Evolutionary conservation across 805 yeast species (phyloP).

Genomic region (Clavispora asparagi): DNA sequence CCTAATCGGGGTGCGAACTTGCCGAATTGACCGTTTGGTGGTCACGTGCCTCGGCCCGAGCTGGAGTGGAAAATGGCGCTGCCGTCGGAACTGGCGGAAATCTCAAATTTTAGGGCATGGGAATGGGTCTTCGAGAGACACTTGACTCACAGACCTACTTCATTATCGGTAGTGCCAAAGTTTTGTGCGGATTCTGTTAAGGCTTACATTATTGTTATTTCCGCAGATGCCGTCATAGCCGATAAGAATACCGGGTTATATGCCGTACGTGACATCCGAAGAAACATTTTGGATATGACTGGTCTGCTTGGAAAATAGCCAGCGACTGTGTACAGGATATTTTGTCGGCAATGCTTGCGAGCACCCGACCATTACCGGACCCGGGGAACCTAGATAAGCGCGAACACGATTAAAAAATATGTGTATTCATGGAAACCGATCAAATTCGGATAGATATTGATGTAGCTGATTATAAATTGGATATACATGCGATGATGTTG

Average conservation of each 20-base stretch:
- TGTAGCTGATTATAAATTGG: background rate
- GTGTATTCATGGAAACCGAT: no score
- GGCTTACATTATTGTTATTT: background rate
- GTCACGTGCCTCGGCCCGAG: conserved; percentile 4
- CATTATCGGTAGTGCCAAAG: no score
- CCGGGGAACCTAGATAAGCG: no score
- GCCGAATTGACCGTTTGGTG: conserved; percentile 12
- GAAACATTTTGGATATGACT: background rate
- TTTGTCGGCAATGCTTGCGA: no score
- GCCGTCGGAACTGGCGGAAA: background rate
- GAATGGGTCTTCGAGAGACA: no score
- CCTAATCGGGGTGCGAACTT: conserved; percentile 13
- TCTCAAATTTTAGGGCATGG: no score
- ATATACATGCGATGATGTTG: background rate
- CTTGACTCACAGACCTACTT: no score
- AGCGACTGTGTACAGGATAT: background rate
- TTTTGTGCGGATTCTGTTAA: no score
- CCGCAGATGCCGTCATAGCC: background rate
- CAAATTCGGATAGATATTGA: background rate
- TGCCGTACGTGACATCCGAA: background rate
- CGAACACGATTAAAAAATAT: no score
- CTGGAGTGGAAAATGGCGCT: background rate
- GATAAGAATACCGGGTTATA: background rate
- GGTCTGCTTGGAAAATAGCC: background rate
- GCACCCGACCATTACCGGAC: no score